Evolutionary conservation across 352 stramenopile genomes (phyloP).

Genomic region (Globisporangium yorkense): DNA sequence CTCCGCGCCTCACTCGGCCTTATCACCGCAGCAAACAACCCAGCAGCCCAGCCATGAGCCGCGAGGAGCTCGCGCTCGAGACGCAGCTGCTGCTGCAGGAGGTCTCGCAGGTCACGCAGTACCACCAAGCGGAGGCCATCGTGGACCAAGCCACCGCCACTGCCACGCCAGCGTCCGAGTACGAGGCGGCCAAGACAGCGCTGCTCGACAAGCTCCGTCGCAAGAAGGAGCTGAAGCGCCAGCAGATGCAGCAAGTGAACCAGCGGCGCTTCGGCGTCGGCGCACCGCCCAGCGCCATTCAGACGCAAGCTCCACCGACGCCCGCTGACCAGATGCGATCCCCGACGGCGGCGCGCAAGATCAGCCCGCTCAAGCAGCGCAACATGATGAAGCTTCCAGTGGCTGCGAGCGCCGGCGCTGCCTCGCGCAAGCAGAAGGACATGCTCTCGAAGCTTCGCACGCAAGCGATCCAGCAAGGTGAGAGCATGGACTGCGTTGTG

Average conservation of each 20-base stretch:
- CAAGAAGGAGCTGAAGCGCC: conserved; percentile 51
- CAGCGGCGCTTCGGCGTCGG: conserved; percentile 33
- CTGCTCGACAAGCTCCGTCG: conserved; percentile 60
- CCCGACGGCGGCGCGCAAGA: not conserved
- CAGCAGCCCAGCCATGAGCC: conserved; percentile 15
- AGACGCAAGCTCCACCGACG: not conserved
- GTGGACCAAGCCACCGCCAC: conserved; percentile 20
- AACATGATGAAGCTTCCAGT: conserved; percentile 45
- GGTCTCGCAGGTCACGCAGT: conserved; percentile 48
- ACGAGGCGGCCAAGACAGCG: conserved; percentile 45
- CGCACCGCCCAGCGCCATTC: conserved; percentile 1
- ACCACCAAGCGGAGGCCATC: conserved; percentile 23
- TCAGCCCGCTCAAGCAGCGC: conserved; percentile 38
- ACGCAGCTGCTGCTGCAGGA: conserved; percentile 78
- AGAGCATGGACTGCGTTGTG: not conserved
- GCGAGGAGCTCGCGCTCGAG: conserved; percentile 61
- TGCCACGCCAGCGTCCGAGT: conserved; percentile 28
- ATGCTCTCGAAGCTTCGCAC: conserved; percentile 42
- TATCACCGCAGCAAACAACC: not conserved
- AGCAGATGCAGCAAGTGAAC: conserved; percentile 46
- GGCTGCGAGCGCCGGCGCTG: conserved; percentile 16
- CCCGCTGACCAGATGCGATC: not conserved
- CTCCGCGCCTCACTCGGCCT: not conserved
- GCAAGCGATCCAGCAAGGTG: conserved; percentile 60
- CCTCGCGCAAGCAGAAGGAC: conserved; percentile 54